Evolutionary conservation across 2,329 filamentous ascomycete species (phyloP).

Genomic region (Cadophora luteo-olivacea): DNA sequence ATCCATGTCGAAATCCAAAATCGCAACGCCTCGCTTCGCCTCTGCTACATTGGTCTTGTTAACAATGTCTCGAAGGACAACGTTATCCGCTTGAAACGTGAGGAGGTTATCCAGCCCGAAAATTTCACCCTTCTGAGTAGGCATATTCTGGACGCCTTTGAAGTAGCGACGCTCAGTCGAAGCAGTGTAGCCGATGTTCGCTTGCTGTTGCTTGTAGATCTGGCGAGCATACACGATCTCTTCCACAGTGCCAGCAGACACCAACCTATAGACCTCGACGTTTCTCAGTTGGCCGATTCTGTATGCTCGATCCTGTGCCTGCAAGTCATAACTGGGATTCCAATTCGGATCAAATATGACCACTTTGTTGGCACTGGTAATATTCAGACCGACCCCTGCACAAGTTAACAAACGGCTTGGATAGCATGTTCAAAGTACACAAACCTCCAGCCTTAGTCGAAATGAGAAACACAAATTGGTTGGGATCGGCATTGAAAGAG

Average conservation of each 20-base stretch:
- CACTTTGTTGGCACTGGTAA: conserved; percentile 97
- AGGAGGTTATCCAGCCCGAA: conserved; percentile 92
- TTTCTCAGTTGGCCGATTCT: conserved; percentile 92
- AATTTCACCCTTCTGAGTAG: conserved; percentile 86
- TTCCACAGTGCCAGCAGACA: conserved; percentile 91
- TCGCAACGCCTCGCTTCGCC: conserved; percentile 81
- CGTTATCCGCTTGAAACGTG: conserved; percentile 77
- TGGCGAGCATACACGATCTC: conserved; percentile 97
- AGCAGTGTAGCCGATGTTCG: conserved; percentile 95
- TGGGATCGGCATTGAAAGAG: conserved; percentile 87
- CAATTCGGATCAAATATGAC: conserved; percentile 97
- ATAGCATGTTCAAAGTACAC: background rate
- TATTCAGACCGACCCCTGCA: conserved; percentile 82
- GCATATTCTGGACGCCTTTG: conserved; percentile 87
- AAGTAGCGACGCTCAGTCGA: conserved; percentile 94
- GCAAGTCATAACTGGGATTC: conserved; percentile 94
- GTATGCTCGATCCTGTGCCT: conserved; percentile 95
- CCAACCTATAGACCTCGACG: conserved; percentile 92
- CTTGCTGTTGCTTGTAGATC: conserved; percentile 99
- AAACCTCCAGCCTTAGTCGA: conserved; percentile 83
- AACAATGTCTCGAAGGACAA: conserved; percentile 91
- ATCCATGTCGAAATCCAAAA: conserved; percentile 78
- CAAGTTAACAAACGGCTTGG: background rate
- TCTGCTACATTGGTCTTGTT: conserved; percentile 99
- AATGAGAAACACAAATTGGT: conserved; percentile 94